Percentiles rank a stretch among this genome's conserved stretches.
These are phyloP conservation scores for Nemania sp. DNA, from an alignment of 2,329 filamentous ascomycete genomes.

Conservation along the genomic window DNA sequence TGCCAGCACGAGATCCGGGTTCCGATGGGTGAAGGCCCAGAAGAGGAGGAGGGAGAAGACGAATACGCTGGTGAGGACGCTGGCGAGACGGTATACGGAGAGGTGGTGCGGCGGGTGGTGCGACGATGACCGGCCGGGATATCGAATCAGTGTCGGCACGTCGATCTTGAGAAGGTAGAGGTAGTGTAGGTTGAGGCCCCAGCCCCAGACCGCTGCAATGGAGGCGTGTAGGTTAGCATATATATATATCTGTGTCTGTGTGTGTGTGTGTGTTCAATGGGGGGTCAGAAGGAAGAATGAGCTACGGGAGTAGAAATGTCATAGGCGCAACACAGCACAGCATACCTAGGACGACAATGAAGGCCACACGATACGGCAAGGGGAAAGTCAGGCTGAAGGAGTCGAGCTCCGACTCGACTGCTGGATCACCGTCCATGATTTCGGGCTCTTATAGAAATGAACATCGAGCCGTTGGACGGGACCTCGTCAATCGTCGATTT, in stretches of 20 bases:
- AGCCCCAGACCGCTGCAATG: conserved; percentile 83
- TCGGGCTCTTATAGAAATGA: conserved; percentile 12
- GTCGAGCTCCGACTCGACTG: conserved; percentile 74
- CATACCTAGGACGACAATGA: conserved; percentile 81
- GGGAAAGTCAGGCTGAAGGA: conserved; percentile 85
- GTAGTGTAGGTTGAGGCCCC: conserved; percentile 90
- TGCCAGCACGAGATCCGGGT: conserved; percentile 68
- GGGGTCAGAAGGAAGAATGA: neutral
- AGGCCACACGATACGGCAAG: conserved; percentile 84
- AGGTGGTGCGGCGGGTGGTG: conserved; percentile 75
- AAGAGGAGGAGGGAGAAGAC: conserved; percentile 75
- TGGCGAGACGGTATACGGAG: conserved; percentile 85
- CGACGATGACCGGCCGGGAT: conserved; percentile 73
- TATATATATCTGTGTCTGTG: neutral
- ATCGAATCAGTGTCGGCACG: conserved; percentile 83
- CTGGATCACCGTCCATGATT: conserved; percentile 73
- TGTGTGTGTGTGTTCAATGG: too few relatives aligned
- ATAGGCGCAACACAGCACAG: conserved; percentile 1
- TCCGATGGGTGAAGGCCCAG: conserved; percentile 78
- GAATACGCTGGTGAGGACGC: conserved; percentile 74
- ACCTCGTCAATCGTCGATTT: neutral
- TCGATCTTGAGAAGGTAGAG: conserved; percentile 81
- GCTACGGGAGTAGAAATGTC: neutral
- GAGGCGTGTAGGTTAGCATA: conserved; percentile 15
- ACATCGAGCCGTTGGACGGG: conserved; percentile 12